These are phyloP conservation scores for Orbilia javanica DNA, from an alignment of 2,329 filamentous ascomycete genomes.

Conservation along the genomic window DNA sequence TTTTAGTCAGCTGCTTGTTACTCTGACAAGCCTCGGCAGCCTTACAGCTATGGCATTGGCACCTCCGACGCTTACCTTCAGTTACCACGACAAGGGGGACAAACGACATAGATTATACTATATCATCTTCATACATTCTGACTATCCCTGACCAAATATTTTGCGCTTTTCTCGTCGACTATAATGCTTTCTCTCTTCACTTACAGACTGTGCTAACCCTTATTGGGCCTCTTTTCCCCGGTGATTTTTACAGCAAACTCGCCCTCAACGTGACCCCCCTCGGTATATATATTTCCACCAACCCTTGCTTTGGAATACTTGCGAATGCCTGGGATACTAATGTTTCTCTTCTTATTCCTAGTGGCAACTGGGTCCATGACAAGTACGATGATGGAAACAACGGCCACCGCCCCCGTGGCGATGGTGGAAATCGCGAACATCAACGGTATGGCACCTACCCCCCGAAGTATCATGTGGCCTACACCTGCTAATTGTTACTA, in stretches of 20 bases:
- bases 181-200: slow-evolving; percentile 29
- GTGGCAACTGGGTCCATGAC: slow-evolving; percentile 57
- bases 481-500: slow-evolving; percentile 62
- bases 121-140: slow-evolving; percentile 23
- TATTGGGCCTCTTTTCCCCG: slow-evolving; percentile 47
- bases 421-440: slow-evolving; percentile 20
- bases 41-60: slow-evolving; percentile 41
- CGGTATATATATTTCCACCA: slow-evolving; percentile 27
- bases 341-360: not conserved
- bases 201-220: slow-evolving; percentile 57
- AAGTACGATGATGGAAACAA: slow-evolving; percentile 56
- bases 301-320: not conserved
- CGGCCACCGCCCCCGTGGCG: slow-evolving; percentile 33
- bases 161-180: slow-evolving; percentile 29
- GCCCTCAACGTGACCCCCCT: slow-evolving; percentile 43
- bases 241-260: slow-evolving; percentile 50
- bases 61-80: slow-evolving; percentile 8
- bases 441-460: slow-evolving; percentile 30
- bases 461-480: not conserved
- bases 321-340: not conserved
- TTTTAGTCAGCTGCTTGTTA: slow-evolving; percentile 45
- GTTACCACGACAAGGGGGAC: not conserved
- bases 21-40: slow-evolving; percentile 37
- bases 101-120: slow-evolving; percentile 21
- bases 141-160: slow-evolving; percentile 28